Conservation (phyloP, 2,329 filamentous ascomycete species). For the Venturia carpophila region DNA sequence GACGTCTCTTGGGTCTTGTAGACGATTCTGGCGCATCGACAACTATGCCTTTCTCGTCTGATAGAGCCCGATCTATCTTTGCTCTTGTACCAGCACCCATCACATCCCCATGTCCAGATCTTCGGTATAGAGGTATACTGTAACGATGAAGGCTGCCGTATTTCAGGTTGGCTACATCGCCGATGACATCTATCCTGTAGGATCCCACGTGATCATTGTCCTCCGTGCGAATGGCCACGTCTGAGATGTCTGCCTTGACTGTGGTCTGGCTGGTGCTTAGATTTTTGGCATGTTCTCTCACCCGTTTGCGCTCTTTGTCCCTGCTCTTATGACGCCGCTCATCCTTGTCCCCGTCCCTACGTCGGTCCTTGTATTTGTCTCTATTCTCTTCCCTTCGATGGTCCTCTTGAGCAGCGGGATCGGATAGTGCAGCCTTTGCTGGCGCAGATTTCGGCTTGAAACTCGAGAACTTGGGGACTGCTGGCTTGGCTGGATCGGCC, state of each 20-base stretch:
- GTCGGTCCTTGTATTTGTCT: background rate
- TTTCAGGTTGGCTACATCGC: slow-evolving; percentile 65
- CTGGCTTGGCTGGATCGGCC: slow-evolving; percentile 3
- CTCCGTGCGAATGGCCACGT: slow-evolving; percentile 16
- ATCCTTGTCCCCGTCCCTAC: background rate
- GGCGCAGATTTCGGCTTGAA: slow-evolving; percentile 49
- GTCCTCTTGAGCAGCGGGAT: background rate
- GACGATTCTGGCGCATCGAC: background rate
- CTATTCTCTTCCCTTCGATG: slow-evolving; percentile 6
- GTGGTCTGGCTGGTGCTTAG: background rate
- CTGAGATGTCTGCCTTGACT: background rate
- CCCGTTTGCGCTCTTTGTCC: slow-evolving; percentile 19
- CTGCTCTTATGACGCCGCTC: background rate
- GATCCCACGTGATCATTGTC: slow-evolving; percentile 27
- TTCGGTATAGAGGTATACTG: slow-evolving; percentile 61
- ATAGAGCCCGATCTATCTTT: slow-evolving; percentile 59
- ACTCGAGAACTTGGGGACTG: slow-evolving; percentile 64
- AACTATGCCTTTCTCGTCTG: slow-evolving; percentile 37
- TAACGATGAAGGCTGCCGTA: slow-evolving; percentile 70
- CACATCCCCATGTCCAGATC: slow-evolving; percentile 60
- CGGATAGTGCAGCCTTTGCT: background rate
- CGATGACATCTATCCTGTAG: slow-evolving; percentile 63
- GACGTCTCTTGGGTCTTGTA: slow-evolving; percentile 34
- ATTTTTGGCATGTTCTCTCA: background rate
- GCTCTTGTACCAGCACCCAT: slow-evolving; percentile 56